Conservation (phyloP, 495 filamentous ascomycete species). For the Xylaria palmicola region DNA sequence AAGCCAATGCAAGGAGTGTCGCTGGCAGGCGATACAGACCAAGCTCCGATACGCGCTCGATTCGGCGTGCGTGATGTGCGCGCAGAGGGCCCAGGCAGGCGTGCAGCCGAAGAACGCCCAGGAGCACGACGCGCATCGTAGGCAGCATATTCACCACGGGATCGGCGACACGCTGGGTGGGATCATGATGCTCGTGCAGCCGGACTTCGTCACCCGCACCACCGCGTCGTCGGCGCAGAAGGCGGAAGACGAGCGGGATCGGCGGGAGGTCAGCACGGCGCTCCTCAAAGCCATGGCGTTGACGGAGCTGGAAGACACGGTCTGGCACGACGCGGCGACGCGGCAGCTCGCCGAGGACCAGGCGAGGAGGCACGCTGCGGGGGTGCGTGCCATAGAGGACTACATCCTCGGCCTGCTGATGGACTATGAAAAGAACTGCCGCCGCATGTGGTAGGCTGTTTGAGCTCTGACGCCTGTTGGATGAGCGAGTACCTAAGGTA, state of each 20-base stretch:
- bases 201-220: slow-evolving; percentile 28
- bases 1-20: slow-evolving; percentile 23
- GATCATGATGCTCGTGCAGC: slow-evolving; percentile 18
- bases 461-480: too few species aligned
- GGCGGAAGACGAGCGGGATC: slow-evolving; percentile 19
- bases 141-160: slow-evolving; percentile 19
- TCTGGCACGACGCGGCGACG: slow-evolving; percentile 25
- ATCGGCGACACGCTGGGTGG: slow-evolving; percentile 16
- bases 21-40: slow-evolving; percentile 21
- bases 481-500: too few species aligned
- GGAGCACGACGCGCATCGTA: slow-evolving; percentile 18
- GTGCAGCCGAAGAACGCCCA: slow-evolving; percentile 8
- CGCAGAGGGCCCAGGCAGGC: slow-evolving; percentile 5
- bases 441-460: slow-evolving; percentile 29
- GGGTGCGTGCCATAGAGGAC: slow-evolving; percentile 21
- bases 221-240: slow-evolving; percentile 18
- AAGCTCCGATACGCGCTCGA: slow-evolving; percentile 21
- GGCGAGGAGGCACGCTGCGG: slow-evolving; percentile 11
- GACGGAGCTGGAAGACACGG: slow-evolving; percentile 25
- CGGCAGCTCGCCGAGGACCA: slow-evolving; percentile 21
- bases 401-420: slow-evolving; percentile 22
- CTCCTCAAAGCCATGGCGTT: slow-evolving; percentile 27
- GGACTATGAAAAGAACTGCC: slow-evolving; percentile 11
- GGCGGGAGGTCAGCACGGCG: slow-evolving; percentile 20
- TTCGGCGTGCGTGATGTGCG: slow-evolving; percentile 24